Evolutionary conservation across 1,284 basidiomycete genomes (phyloP).

Genomic region (Apiotrichum siamense): DNA sequence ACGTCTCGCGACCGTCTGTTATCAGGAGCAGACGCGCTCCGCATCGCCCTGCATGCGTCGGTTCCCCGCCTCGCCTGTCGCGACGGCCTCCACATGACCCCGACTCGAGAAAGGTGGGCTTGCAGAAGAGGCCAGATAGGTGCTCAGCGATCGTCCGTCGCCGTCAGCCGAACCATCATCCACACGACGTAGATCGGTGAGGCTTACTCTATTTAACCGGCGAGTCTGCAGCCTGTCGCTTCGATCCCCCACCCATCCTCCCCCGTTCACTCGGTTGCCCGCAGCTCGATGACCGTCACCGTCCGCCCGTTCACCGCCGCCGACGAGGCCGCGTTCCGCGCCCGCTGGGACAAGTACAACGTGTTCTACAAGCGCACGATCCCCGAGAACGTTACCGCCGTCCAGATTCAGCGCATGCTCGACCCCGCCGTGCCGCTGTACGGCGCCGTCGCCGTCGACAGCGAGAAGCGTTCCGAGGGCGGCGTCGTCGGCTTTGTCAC

Average conservation of each 20-base stretch:
- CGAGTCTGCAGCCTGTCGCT: no score
- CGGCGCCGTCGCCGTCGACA: constrained; percentile 14
- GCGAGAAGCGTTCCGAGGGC: neutral
- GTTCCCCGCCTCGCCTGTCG: no score
- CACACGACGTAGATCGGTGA: no score
- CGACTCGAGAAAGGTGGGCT: no score
- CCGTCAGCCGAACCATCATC: no score
- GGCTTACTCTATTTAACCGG: no score
- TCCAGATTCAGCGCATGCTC: constrained; percentile 11
- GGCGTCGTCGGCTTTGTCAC: constrained; percentile 16
- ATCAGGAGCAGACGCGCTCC: no score
- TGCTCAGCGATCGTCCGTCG: no score
- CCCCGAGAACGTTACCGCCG: constrained; percentile 7
- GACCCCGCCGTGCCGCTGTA: constrained; percentile 13
- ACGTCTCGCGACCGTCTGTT: no score
- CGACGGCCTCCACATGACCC: no score
- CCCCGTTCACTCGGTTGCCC: neutral
- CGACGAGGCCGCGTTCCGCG: constrained; percentile 10
- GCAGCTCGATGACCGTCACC: constrained; percentile 5
- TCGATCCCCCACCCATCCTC: neutral
- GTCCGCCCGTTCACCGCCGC: constrained; percentile 10
- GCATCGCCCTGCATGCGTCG: no score
- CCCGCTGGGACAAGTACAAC: constrained; percentile 18
- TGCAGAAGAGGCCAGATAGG: no score
- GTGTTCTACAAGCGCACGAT: constrained; percentile 18